Percentiles rank a stretch among this genome's conserved stretches.
Evolutionary conservation across 2,329 filamentous ascomycete species (phyloP).

Genomic region (Podosphaera aphanis): DNA sequence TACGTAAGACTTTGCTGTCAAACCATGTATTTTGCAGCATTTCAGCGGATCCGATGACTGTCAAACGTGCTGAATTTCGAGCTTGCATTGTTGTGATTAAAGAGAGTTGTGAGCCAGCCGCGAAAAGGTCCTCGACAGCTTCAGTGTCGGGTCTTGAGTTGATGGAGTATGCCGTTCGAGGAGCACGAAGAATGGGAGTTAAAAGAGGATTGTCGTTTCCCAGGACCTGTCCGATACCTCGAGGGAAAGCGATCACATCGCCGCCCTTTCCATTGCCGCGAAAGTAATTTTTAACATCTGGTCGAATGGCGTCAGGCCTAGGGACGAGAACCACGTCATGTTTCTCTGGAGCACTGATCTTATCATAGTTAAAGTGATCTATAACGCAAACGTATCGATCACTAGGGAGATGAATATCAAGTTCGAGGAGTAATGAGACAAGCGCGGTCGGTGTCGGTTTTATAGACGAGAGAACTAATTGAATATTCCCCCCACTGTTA

Average conservation of each 20-base stretch:
- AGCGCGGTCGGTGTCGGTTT: slow-evolving; percentile 47
- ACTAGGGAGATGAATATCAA: slow-evolving; percentile 68
- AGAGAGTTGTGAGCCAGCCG: slow-evolving; percentile 58
- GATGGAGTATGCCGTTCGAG: slow-evolving; percentile 74
- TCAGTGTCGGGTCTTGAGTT: slow-evolving; percentile 69
- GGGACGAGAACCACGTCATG: slow-evolving; percentile 76
- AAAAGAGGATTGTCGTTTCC: slow-evolving; percentile 55
- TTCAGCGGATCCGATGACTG: slow-evolving; percentile 66
- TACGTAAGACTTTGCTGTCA: slow-evolving; percentile 44
- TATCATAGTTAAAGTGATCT: slow-evolving; percentile 91
- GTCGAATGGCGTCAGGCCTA: slow-evolving; percentile 37
- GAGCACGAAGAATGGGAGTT: slow-evolving; percentile 59
- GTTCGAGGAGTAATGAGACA: slow-evolving; percentile 57
- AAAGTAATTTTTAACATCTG: slow-evolving; percentile 60
- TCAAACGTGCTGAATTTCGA: slow-evolving; percentile 77
- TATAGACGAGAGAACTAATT: slow-evolving; percentile 59
- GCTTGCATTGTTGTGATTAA: slow-evolving; percentile 76
- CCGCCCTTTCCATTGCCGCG: slow-evolving; percentile 27
- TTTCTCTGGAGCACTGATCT: slow-evolving; percentile 47
- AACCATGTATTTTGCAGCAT: slow-evolving; percentile 80
- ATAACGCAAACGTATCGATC: slow-evolving; percentile 72
- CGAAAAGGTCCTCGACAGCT: slow-evolving; percentile 59
- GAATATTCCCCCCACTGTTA: slow-evolving; percentile 75
- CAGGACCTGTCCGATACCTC: slow-evolving; percentile 57
- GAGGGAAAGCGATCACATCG: slow-evolving; percentile 55